These are phyloP conservation scores for Cercophora scortea DNA, from an alignment of 495 filamentous ascomycete genomes.

Conservation along the genomic window DNA sequence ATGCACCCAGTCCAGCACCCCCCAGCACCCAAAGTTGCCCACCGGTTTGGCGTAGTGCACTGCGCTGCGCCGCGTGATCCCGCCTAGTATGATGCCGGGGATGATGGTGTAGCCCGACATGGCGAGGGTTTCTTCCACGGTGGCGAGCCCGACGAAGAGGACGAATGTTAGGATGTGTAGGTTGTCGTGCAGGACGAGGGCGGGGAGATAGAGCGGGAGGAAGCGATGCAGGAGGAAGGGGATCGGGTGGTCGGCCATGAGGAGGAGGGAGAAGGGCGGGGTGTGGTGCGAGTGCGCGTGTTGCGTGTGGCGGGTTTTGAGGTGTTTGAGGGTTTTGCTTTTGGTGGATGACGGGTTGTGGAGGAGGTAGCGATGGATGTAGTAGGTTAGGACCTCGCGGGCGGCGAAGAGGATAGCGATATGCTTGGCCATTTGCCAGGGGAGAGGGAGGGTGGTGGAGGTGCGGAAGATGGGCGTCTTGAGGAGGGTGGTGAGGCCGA, in stretches of 20 bases:
- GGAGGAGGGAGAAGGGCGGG: slow-evolving; percentile 54
- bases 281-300: slow-evolving; percentile 54
- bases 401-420: slow-evolving; percentile 53
- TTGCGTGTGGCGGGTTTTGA: slow-evolving; percentile 40
- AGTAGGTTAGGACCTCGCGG: slow-evolving; percentile 57
- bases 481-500: slow-evolving; percentile 21
- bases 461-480: slow-evolving; percentile 33
- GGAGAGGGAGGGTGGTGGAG: slow-evolving; percentile 34
- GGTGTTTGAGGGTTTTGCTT: slow-evolving; percentile 8
- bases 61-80: slow-evolving; percentile 65
- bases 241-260: slow-evolving; percentile 72
- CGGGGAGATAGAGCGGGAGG: slow-evolving; percentile 67
- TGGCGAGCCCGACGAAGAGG: slow-evolving; percentile 56
- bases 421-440: slow-evolving; percentile 50
- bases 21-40: slow-evolving; percentile 74
- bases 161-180: slow-evolving; percentile 79
- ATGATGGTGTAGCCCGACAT: slow-evolving; percentile 71
- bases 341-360: slow-evolving; percentile 42
- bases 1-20: slow-evolving; percentile 66
- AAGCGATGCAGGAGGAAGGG: slow-evolving; percentile 61
- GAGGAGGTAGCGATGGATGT: slow-evolving; percentile 63
- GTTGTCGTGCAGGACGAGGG: slow-evolving; percentile 38
- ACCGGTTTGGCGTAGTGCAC: slow-evolving; percentile 50
- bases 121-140: slow-evolving; percentile 67
- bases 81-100: slow-evolving; percentile 66